Conservation (phyloP, 306 rosid species). For the Cotoneaster glaucophyllus region DNA sequence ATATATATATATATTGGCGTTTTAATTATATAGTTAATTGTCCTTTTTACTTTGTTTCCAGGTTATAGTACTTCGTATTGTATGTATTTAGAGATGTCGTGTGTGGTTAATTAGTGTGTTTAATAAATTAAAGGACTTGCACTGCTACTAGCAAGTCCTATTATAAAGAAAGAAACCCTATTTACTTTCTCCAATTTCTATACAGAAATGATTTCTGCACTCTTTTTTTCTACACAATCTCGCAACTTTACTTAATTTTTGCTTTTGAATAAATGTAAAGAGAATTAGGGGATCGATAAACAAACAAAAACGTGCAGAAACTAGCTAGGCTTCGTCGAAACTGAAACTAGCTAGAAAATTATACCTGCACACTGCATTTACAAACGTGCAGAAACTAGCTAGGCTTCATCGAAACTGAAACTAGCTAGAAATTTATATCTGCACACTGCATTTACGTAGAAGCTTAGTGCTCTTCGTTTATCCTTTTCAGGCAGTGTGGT, state of each 20-base stretch:
- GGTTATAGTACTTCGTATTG: conserved; percentile 14
- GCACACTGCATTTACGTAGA: neutral
- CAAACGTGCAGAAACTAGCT: neutral
- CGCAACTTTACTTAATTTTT: neutral
- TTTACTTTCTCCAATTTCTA: neutral
- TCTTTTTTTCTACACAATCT: neutral
- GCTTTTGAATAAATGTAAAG: neutral
- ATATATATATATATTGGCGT: neutral
- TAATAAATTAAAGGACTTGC: conserved; percentile 27
- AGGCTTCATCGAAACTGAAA: neutral
- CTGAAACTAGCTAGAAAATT: neutral
- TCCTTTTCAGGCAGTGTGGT: neutral
- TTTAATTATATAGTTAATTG: conserved; percentile 20
- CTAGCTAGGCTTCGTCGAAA: neutral
- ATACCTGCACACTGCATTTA: neutral
- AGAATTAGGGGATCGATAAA: too few species aligned
- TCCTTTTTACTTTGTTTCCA: conserved; percentile 1
- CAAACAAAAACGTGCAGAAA: neutral
- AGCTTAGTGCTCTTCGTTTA: neutral
- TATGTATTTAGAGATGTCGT: conserved; percentile 10
- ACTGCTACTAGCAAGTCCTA: conserved; percentile 18
- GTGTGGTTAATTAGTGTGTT: neutral
- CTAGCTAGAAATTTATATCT: neutral
- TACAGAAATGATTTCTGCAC: neutral
- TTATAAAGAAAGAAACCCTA: neutral